These are phyloP conservation scores for Mucor saturninus DNA, from an alignment of 371 early-diverging fungal genomes.

Conservation along the genomic window DNA sequence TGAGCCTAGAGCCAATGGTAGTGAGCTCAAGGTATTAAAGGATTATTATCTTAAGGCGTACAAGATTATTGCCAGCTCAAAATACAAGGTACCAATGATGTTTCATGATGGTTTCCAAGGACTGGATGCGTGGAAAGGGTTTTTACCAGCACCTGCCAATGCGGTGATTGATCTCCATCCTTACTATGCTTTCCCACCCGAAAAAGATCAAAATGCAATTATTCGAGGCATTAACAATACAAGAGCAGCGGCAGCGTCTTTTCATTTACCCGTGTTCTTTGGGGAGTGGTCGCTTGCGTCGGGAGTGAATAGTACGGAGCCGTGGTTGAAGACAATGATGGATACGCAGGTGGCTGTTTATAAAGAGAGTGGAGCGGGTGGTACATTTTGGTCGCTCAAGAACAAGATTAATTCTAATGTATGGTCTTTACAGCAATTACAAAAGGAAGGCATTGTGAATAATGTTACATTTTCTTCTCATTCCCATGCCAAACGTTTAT, in stretches of 20 bases:
- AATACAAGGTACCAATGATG: slow-evolving; percentile 39
- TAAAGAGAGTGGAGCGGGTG: slow-evolving; percentile 29
- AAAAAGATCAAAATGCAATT: slow-evolving; percentile 11
- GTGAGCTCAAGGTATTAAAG: slow-evolving; percentile 14
- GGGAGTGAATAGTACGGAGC: slow-evolving; percentile 12
- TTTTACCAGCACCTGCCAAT: slow-evolving; percentile 34
- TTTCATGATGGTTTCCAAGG: slow-evolving; percentile 42
- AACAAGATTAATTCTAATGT: slow-evolving; percentile 37
- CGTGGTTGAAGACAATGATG: slow-evolving; percentile 25
- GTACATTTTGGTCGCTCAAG: slow-evolving; percentile 35
- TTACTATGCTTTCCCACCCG: slow-evolving; percentile 38
- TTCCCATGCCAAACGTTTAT: slow-evolving; percentile 4
- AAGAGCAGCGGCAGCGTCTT: slow-evolving; percentile 6
- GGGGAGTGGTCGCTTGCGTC: slow-evolving; percentile 41
- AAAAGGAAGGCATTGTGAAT: slow-evolving; percentile 30
- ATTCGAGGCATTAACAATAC: slow-evolving; percentile 23
- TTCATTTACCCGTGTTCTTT: slow-evolving; percentile 37
- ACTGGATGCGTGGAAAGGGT: slow-evolving; percentile 26
- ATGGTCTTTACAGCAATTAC: slow-evolving; percentile 36
- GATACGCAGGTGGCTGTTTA: slow-evolving; percentile 28
- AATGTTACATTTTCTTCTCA: slow-evolving; percentile 22
- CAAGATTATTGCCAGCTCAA: slow-evolving; percentile 22
- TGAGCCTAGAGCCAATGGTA: slow-evolving; percentile 24
- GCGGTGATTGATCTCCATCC: slow-evolving; percentile 44
- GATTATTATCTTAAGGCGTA: slow-evolving; percentile 31